Conservation (phyloP, 768 basidiomycete genomes). For the Pleurotus tuber-regium region DNA sequence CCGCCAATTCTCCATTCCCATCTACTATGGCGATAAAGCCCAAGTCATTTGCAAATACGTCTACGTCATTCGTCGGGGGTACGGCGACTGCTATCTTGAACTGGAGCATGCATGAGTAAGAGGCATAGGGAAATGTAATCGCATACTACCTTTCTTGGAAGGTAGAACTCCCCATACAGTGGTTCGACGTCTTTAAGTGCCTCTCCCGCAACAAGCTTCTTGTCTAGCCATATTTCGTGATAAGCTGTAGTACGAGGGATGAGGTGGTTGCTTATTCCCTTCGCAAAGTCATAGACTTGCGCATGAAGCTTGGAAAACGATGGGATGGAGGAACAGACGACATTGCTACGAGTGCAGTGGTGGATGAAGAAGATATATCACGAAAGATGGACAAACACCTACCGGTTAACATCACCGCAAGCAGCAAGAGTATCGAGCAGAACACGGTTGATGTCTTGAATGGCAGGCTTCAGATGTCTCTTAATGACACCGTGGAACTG, state of each 20-base stretch:
- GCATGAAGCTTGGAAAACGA: constrained; percentile 82
- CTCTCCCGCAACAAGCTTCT: constrained; percentile 93
- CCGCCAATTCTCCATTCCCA: constrained; percentile 70
- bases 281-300: constrained; percentile 82
- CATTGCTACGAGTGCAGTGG: constrained; percentile 56
- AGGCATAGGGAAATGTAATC: constrained; percentile 12
- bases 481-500: constrained; percentile 99
- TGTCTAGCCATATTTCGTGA: constrained; percentile 99
- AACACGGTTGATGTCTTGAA: constrained; percentile 91
- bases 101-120: constrained; percentile 33
- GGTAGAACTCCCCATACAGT: constrained; percentile 95
- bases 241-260: constrained; percentile 91
- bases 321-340: constrained; percentile 90
- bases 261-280: constrained; percentile 79
- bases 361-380: background rate
- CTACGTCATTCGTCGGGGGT: constrained; percentile 95
- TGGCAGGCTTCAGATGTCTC: constrained; percentile 91
- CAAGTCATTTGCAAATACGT: constrained; percentile 93
- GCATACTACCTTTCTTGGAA: constrained; percentile 93
- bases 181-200: constrained; percentile 95
- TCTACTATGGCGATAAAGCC: constrained; percentile 95
- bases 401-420: constrained; percentile 97
- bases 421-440: constrained; percentile 95
- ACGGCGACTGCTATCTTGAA: constrained; percentile 98
- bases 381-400: constrained; percentile 16